Evolutionary conservation across 2,329 filamentous ascomycete genomes (phyloP), one percentile per base, ranked within the genome.

Genomic region (Zymoseptoria pseudotritici): DNA sequence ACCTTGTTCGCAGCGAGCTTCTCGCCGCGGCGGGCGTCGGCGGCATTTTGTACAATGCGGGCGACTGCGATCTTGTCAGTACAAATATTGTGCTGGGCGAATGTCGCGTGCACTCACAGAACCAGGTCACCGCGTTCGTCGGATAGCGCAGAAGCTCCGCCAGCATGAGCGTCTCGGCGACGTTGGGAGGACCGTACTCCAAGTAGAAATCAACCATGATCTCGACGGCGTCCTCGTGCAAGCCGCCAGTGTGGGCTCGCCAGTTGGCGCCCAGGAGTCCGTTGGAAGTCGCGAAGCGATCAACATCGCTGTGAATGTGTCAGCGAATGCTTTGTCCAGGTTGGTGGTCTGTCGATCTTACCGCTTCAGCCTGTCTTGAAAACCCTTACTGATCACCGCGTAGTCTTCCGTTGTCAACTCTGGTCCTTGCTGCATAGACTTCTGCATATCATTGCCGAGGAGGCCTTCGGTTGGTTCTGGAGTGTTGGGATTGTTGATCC

Each of bases 91-190:
- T n/a, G 36, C 36, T 6, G 36, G 36, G 36, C 36, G n/a, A 17
- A n/a, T 7, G 7, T 13, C 13, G 17, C 13, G 36, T 46, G 36
- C 36, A 62, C 65, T 61, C 55, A 67, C 64, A 66, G 58, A 59
- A 67, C 20, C 57, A 21, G 22, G 52, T 50, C 22, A 65, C 53
- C 13, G 20, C 53, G 19, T 52, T 29, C 22, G 52, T 55, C 24
- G 55, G 50, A 11, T 62, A 11, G 7, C 22, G 19, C n/a, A 60
- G 53, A 36, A 58, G 58, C 21, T 53, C 17, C 24, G 55, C 50
- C 51, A 67, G 55, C 61, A 65, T 55, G 31, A 54, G 19, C 11
- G 56, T 51, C 56, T 66, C 64, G 10, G 53, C 55, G 2, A 50
- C 24, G 22, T 63, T 63, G 19, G 65, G 64, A 29, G 20, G 11